Conservation (phyloP, 2,329 filamentous ascomycete genomes). For the Raffaelea albimanens region DNA sequence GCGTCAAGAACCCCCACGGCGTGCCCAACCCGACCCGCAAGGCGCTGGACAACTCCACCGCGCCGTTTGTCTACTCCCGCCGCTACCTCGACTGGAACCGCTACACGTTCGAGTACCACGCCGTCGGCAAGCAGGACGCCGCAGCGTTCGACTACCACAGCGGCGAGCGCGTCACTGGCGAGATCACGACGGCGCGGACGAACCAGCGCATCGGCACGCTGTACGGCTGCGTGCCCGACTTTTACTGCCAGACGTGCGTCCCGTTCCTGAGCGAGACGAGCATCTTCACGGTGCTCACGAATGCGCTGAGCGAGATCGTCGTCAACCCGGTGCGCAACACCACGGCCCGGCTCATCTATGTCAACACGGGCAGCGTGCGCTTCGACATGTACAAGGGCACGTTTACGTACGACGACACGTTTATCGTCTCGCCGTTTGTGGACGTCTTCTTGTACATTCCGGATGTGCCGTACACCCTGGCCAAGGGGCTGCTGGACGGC, state of each 20-base stretch:
- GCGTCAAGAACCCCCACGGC: slow-evolving; percentile 24
- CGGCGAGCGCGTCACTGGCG: slow-evolving; percentile 12
- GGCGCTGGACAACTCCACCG: slow-evolving; percentile 25
- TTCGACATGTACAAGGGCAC: slow-evolving; percentile 55
- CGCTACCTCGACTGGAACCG: slow-evolving; percentile 63
- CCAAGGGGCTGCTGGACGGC: slow-evolving; percentile 21
- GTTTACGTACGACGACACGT: slow-evolving; percentile 44
- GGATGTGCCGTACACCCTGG: slow-evolving; percentile 38
- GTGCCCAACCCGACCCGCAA: slow-evolving; percentile 29
- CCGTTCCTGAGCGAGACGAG: slow-evolving; percentile 41
- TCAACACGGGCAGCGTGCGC: slow-evolving; percentile 51
- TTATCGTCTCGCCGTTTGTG: slow-evolving; percentile 46
- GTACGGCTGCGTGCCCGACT: slow-evolving; percentile 51
- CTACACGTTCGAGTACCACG: slow-evolving; percentile 55
- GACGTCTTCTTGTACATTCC: slow-evolving; percentile 44
- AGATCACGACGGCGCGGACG: slow-evolving; percentile 32
- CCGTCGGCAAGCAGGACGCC: slow-evolving; percentile 24
- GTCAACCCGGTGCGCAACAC: slow-evolving; percentile 40
- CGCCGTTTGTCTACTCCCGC: slow-evolving; percentile 40
- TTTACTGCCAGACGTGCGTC: slow-evolving; percentile 48
- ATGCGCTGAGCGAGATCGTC: slow-evolving; percentile 40
- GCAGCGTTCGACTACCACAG: slow-evolving; percentile 12
- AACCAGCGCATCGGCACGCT: slow-evolving; percentile 45
- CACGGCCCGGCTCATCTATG: slow-evolving; percentile 44
- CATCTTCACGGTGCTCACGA: slow-evolving; percentile 43